Evolutionary conservation across 2,329 filamentous ascomycete genomes (phyloP).

Genomic region (Zymoseptoria ardabiliae): DNA sequence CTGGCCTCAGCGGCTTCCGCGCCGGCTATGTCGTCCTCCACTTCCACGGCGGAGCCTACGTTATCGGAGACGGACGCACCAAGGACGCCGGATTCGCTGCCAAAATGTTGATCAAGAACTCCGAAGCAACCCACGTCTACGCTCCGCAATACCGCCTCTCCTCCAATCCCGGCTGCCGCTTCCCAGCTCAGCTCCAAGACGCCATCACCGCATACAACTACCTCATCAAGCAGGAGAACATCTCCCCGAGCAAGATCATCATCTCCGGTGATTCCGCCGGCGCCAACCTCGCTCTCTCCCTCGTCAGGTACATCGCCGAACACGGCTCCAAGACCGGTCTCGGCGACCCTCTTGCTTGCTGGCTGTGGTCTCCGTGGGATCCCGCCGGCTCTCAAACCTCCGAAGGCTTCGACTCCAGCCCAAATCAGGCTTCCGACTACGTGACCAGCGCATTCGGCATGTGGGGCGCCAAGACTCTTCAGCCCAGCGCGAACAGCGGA

Average conservation of each 20-base stretch:
- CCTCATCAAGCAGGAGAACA: slow-evolving; percentile 34
- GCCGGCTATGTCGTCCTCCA: slow-evolving; percentile 37
- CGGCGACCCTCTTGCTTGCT: slow-evolving; percentile 31
- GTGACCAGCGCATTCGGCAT: slow-evolving; percentile 31
- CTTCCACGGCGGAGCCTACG: slow-evolving; percentile 45
- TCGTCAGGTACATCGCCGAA: slow-evolving; percentile 42
- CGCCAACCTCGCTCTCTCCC: slow-evolving; percentile 38
- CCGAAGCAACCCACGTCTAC: slow-evolving; percentile 35
- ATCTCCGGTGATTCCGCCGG: slow-evolving; percentile 46
- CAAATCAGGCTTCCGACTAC: slow-evolving; percentile 37
- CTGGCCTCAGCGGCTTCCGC: slow-evolving; percentile 2
- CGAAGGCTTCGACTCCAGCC: slow-evolving; percentile 25
- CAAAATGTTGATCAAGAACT: slow-evolving; percentile 29
- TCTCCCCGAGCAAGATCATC: slow-evolving; percentile 37
- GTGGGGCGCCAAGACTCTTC: slow-evolving; percentile 39
- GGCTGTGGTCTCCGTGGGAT: slow-evolving; percentile 42
- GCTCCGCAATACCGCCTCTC: slow-evolving; percentile 44
- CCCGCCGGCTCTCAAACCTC: slow-evolving; percentile 25
- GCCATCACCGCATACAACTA: slow-evolving; percentile 41
- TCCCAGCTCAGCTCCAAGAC: slow-evolving; percentile 47
- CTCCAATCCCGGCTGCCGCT: slow-evolving; percentile 37
- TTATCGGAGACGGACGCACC: slow-evolving; percentile 38
- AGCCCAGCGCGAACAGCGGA: slow-evolving; percentile 16
- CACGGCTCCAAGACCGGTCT: slow-evolving; percentile 31
- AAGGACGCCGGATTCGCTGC: slow-evolving; percentile 29